Conservation (phyloP, 306 rosid genomes). For the Lathyrus tuberosus region DNA sequence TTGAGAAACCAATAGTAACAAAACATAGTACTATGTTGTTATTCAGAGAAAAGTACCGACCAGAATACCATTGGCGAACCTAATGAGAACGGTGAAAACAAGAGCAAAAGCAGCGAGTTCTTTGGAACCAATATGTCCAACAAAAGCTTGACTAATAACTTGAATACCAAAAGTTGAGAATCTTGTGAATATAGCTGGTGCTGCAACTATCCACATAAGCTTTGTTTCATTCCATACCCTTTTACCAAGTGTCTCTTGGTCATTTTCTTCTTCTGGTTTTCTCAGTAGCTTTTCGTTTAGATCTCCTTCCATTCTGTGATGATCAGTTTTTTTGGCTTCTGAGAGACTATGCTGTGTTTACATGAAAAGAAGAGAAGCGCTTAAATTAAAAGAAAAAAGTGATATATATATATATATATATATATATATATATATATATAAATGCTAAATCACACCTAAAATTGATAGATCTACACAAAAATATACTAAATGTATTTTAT, state of each 20-base stretch:
- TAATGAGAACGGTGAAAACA: slow-evolving; percentile 49
- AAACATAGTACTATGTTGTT: background rate
- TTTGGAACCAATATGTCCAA: slow-evolving; percentile 55
- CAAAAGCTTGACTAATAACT: slow-evolving; percentile 54
- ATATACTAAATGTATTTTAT: no score
- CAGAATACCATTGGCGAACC: slow-evolving; percentile 59
- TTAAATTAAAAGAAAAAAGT: background rate
- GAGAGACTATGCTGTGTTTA: background rate
- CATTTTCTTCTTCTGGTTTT: slow-evolving; percentile 1
- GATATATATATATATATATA: no score
- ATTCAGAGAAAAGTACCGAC: slow-evolving; percentile 1
- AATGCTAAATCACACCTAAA: no score
- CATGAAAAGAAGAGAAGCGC: background rate
- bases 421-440: no score
- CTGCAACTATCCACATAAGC: slow-evolving; percentile 58
- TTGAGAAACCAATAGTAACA: background rate
- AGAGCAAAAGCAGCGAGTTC: slow-evolving; percentile 63
- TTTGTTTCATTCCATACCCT: slow-evolving; percentile 53
- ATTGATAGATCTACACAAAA: no score
- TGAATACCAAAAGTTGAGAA: slow-evolving; percentile 53
- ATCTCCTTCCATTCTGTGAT: slow-evolving; percentile 35
- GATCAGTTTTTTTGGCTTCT: background rate
- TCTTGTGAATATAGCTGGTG: slow-evolving; percentile 57
- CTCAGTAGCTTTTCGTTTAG: slow-evolving; percentile 36
- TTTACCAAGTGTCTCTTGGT: slow-evolving; percentile 24